Percentiles rank a stretch among this genome's conserved stretches.
phyloP scores from a whole-genome alignment of 148 eudicot species.

The Chenopodium berlandieri region DNA sequence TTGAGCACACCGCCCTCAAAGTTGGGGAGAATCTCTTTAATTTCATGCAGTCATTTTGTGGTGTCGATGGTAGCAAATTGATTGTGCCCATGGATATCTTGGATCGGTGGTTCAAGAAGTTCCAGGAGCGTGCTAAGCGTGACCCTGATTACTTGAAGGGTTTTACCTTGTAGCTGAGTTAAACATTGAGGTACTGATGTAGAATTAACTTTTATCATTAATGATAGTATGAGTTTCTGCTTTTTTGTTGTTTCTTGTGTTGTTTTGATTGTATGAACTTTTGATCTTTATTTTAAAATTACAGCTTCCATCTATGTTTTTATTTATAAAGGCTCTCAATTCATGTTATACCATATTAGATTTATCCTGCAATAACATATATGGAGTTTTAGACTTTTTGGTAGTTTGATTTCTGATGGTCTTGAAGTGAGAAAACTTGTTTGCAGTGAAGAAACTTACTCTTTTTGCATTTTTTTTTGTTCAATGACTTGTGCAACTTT shows the following conservation, averaged over 20 bases:
- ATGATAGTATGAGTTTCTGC: background rate
- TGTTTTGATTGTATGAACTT: conserved; percentile 11
- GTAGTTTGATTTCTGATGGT: background rate
- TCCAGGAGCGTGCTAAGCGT: conserved; percentile 87
- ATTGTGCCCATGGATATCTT: conserved; percentile 90
- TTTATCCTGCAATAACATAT: background rate
- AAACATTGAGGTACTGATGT: conserved; percentile 19
- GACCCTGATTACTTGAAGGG: conserved; percentile 93
- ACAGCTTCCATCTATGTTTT: background rate
- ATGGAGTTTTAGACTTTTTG: background rate
- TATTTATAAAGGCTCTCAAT: background rate
- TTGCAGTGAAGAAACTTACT: background rate
- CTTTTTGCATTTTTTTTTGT: too few relatives aligned
- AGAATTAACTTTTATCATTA: background rate
- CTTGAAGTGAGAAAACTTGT: background rate
- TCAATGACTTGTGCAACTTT: background rate
- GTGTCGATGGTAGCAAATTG: conserved; percentile 79
- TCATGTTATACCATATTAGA: background rate
- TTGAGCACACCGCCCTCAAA: conserved; percentile 75
- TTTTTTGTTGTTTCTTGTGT: background rate
- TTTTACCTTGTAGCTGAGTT: conserved; percentile 55
- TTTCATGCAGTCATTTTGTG: conserved; percentile 98
- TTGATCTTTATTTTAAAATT: background rate
- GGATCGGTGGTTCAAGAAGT: conserved; percentile 97
- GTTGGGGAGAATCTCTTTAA: conserved; percentile 95